These are phyloP conservation scores for Allantophomopsis lycopodina DNA, from an alignment of 2,329 filamentous ascomycete species.

Conservation along the genomic window DNA sequence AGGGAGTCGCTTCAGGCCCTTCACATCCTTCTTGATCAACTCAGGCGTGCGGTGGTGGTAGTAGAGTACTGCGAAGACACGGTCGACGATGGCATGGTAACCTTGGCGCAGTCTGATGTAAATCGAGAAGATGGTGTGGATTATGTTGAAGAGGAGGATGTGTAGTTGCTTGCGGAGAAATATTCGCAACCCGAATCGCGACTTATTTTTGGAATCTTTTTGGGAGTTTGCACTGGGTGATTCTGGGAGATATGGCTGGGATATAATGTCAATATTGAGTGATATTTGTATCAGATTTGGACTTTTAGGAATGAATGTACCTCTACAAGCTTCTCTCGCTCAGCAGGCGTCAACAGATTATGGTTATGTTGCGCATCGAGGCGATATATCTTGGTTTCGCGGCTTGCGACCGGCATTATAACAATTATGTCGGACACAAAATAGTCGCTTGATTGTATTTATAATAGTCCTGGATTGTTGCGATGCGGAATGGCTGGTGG, in stretches of 20 bases:
- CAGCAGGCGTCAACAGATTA: conserved; percentile 25
- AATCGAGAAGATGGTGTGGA: conserved; percentile 76
- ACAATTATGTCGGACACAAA: not conserved
- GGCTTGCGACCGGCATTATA: conserved; percentile 12
- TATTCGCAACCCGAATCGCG: conserved; percentile 30
- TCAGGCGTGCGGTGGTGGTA: conserved; percentile 95
- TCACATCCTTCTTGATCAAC: conserved; percentile 79
- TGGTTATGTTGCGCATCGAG: conserved; percentile 28
- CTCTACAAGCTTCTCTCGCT: conserved; percentile 30
- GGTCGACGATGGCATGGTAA: conserved; percentile 66
- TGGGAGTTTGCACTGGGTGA: conserved; percentile 7
- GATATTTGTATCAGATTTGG: not conserved
- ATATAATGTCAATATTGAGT: conserved; percentile 6
- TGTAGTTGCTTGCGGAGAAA: conserved; percentile 51
- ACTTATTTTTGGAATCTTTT: conserved; percentile 1
- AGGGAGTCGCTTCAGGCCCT: conserved; percentile 58
- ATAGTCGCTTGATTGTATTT: too few relatives aligned
- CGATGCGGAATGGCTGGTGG: too few relatives aligned
- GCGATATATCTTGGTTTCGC: conserved; percentile 27
- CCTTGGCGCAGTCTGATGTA: conserved; percentile 72
- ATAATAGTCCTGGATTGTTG: too few relatives aligned
- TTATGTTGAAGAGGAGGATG: conserved; percentile 49
- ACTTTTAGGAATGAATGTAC: conserved; percentile 14
- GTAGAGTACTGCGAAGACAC: conserved; percentile 69
- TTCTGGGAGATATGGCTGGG: conserved; percentile 17